A percentile compares a stretch with the other conserved stretches of the same genome.
Evolutionary conservation across 2,329 filamentous ascomycete species (phyloP).

Genomic region (Westerdykella sp.): DNA sequence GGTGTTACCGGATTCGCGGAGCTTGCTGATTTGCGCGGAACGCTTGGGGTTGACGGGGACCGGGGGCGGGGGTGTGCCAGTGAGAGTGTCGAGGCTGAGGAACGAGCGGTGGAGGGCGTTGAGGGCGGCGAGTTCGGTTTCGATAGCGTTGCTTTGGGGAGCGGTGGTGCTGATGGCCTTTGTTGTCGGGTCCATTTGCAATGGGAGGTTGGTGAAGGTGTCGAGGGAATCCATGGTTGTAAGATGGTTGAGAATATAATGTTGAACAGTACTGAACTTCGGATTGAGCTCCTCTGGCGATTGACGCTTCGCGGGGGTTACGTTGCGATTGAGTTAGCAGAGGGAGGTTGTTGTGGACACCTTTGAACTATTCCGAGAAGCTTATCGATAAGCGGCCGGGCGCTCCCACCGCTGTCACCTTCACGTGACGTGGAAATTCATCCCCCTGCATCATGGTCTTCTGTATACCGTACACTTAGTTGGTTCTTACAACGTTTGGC

Average conservation of each 20-base stretch:
- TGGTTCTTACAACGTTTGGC: too few species aligned
- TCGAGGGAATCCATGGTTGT: constrained; percentile 41
- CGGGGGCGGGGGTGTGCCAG: constrained; percentile 71
- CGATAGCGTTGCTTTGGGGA: constrained; percentile 34
- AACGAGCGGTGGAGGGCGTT: constrained; percentile 74
- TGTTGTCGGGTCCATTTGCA: constrained; percentile 73
- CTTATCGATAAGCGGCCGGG: too few species aligned
- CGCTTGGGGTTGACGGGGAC: constrained; percentile 91
- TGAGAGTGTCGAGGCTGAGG: constrained; percentile 57
- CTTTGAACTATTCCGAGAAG: constrained; percentile 1
- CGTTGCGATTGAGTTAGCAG: neutral
- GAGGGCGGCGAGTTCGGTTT: constrained; percentile 56
- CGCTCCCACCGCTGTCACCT: too few species aligned
- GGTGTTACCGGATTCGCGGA: constrained; percentile 79
- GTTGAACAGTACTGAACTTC: neutral
- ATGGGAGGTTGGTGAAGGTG: constrained; percentile 74
- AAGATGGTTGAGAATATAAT: neutral
- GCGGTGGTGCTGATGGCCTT: constrained; percentile 59
- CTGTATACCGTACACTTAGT: too few species aligned
- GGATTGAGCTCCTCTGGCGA: neutral
- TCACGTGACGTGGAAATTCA: too few species aligned
- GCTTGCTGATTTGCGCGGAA: constrained; percentile 77
- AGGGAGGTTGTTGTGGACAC: constrained; percentile 14
- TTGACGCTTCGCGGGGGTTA: neutral
- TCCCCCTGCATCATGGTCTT: too few species aligned